Base-by-base conservation (phyloP, 179 eudicot species). In the Spergularia azorica region DNA sequence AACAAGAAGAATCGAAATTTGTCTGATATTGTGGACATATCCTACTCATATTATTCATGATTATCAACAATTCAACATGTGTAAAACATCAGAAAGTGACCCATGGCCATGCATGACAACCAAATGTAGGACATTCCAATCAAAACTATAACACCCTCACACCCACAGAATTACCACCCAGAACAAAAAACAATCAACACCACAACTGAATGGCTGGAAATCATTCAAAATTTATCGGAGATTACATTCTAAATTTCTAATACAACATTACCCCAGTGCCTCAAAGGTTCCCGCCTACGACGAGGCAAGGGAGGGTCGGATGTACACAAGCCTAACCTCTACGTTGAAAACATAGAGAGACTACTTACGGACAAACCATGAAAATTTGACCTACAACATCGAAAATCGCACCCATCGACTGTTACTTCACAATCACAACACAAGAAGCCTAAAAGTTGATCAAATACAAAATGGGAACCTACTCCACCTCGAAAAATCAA, bases 121-220 rank as follows among this genome's bases (percentile, higher is more conserved):
- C 21, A 70, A 68, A 50, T 51, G 58, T 68, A 68, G 17, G 72
- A 21, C 72, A 68, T 68, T 48, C 58, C 62, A 70, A 55, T 55
- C 3, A 70, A 32, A 32, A 52, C 43, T 55, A 36, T 1, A 69
- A 69, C 20, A 70, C 1, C 38, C 36, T 50, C 36, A 9, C 58
- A 68, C 38, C 54, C 14, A 71, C 9, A 72, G 6, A 43, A 72
- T 18, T 48, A 9, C 52, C 39, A 70, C 54, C 32, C 2, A 26
- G 32, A 26, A 26, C 32, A 26, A 26, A 26, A 26, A 26, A 26
- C 32, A 26, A 26, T 26, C 32, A 26, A 26, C 2, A 26, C 32
- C 32, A 67, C 0, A 43, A 56, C 14, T 67, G 6, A 17, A 11
- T 17, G 8, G 13, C 3, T 14, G 12, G 4, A 21, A 4, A 12